Base-by-base conservation (phyloP, 345 rosid species). In the Anacardium occidentale region DNA sequence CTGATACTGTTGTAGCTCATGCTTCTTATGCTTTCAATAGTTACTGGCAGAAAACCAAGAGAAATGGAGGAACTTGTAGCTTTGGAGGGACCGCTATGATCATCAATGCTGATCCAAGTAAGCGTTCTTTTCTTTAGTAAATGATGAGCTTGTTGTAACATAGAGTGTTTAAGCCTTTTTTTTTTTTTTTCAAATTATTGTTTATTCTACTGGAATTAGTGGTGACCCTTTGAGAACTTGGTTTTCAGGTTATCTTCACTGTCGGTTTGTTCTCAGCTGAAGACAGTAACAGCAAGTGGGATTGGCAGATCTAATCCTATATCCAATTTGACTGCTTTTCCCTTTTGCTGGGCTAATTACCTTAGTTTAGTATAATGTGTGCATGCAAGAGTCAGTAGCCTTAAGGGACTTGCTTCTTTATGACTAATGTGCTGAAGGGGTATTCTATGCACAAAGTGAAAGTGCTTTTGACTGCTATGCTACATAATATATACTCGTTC, bases 51-150 rank as follows among this genome's bases (percentile, higher is more conserved):
- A 88, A 82, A 79, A 90, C 71, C 60, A 90, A 88, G 72, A 77
- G 88, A 78, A 70, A 62, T 67, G 92, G 91, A 34, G 89, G 90
- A 2, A 79, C 84, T 75, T 90, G 95, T 69, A 75, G 74, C 66
- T 90, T 90, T 45, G 92, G 95, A 40, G 95, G 95, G 61, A 90
- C 92, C 20, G 95, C 95, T 50, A 88, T 90, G 89, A 62, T 90
- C 51, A 88, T 88, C 74, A 85, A 85, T 26, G 78, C 87, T 68
- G 90, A 90, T 51, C 92, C 92, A 60, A 90, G 95, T 90, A 83
- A 81, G 74, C 53, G 34, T 50, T 50, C 18, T 50, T 50, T 4
- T 50, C 18, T 50, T 50, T 14, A 13, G 17, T 57, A 5, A 1
- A 14, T 1, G 1, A 17, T 34, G 14, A 56, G 18, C 24, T 11